phyloP scores from a whole-genome alignment of 768 basidiomycete genomes.

The Hypholoma sublateritium region DNA sequence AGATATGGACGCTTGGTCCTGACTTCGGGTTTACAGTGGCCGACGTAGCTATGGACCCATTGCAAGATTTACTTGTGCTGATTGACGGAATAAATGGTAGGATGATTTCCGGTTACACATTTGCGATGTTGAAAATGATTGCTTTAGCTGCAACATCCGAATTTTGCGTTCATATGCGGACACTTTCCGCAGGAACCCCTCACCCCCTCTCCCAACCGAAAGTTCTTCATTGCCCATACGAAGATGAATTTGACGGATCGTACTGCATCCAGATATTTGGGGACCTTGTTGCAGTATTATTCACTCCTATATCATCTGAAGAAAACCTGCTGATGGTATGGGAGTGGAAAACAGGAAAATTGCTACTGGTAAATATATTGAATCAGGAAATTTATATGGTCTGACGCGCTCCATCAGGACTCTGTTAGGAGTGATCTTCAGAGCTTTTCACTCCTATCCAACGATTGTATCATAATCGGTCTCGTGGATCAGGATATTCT shows the following conservation, averaged over 20 bases:
- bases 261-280: slow-evolving; percentile 57
- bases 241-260: slow-evolving; percentile 22
- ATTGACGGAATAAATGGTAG: slow-evolving; percentile 29
- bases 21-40: slow-evolving; percentile 36
- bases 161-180: slow-evolving; percentile 43
- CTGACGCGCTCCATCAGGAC: slow-evolving; percentile 10
- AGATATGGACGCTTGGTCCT: slow-evolving; percentile 40
- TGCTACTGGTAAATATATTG: slow-evolving; percentile 46
- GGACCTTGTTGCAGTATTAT: slow-evolving; percentile 51
- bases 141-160: not conserved
- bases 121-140: not conserved
- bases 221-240: slow-evolving; percentile 20
- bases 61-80: slow-evolving; percentile 61
- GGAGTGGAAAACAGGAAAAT: slow-evolving; percentile 64
- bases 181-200: slow-evolving; percentile 41
- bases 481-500: slow-evolving; percentile 20
- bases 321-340: slow-evolving; percentile 55
- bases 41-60: slow-evolving; percentile 68
- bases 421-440: slow-evolving; percentile 12
- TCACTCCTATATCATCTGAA: slow-evolving; percentile 29
- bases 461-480: slow-evolving; percentile 9
- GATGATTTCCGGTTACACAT: too few relatives aligned
- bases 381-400: not conserved
- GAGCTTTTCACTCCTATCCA: not conserved
- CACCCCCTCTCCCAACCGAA: slow-evolving; percentile 45